Base-by-base conservation (phyloP, 257 asterid species). In the Forsythia viridissima region DNA sequence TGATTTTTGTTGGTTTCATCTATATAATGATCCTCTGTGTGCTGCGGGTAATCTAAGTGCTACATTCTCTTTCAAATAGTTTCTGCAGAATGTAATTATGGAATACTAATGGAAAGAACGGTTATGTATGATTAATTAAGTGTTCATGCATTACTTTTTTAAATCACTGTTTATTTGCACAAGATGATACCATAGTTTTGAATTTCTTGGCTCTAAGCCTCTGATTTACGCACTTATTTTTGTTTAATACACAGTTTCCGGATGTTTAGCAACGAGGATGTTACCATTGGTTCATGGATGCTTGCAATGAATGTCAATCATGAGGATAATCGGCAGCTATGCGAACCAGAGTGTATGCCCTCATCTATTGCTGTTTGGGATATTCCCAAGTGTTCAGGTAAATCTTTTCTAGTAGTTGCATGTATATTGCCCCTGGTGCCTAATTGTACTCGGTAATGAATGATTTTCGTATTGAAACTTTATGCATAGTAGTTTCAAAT, bases 261-360 rank as follows among this genome's bases (percentile, higher is more conserved):
- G 77, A 93, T 93, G 97, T 96, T 96, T 82, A 93, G 96, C 88
- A 96, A 96, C 67, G 99, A 96, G 88, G 99, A 96, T 84, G 99
- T 96, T 8, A 96, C 99, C 15, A 96, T 96, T 79, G 99, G 99
- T 76, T 88, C 99, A 10, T 96, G 99, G 99, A 96, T 96, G 97
- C 97, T 96, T 44, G 98, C 99, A 11, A 96, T 96, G 99, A 96
- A 96, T 77, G 98, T 96, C 69, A 85, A 88, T 74, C 97, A 91
- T 55, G 99, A 96, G 90, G 86, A 91, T 70, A 86, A 89, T 73
- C 87, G 90, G 82, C 78, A 63, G 41, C 91, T 96, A 43, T 96
- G 99, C 72, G 87, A 82, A 79, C 84, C 88, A 6, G 92, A 89
- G 74, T 96, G 99, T 65, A 84, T 94, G 7, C 74, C 94, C 44